A percentile compares a stretch with the other conserved stretches of the same genome.
Evolutionary conservation across 2,329 filamentous ascomycete genomes (phyloP).

Genomic region (Alternaria brassicae): DNA sequence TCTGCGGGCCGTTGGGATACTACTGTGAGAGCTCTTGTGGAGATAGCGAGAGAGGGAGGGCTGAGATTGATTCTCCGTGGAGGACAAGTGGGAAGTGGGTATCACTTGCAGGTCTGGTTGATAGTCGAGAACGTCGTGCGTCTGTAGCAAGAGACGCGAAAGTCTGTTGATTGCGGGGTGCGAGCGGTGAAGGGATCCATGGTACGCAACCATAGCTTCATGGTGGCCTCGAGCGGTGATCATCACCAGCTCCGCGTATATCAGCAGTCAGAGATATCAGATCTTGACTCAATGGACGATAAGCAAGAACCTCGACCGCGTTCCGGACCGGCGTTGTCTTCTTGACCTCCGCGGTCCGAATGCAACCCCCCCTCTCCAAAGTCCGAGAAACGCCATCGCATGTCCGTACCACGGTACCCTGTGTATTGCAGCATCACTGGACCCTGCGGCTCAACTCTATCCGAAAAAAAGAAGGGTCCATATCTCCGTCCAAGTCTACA

Average conservation of each 20-base stretch:
- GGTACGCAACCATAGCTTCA: background rate
- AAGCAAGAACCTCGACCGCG: background rate
- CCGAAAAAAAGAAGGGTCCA: constrained; percentile 3
- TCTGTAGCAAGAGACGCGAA: background rate
- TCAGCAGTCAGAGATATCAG: background rate
- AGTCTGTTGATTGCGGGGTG: background rate
- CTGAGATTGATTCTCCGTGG: constrained; percentile 5
- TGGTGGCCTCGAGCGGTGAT: background rate
- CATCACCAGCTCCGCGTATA: background rate
- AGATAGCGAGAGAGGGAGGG: background rate
- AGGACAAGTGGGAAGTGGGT: background rate
- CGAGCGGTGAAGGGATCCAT: background rate
- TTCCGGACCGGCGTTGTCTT: background rate
- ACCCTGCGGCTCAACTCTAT: constrained; percentile 12
- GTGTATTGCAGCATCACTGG: background rate
- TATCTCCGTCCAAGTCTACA: background rate
- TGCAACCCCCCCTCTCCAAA: background rate
- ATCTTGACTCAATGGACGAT: background rate
- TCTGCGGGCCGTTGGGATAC: constrained; percentile 20
- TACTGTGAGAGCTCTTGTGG: constrained; percentile 5
- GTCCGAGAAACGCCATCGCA: background rate
- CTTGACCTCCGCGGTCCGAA: constrained; percentile 2
- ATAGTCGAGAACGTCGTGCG: background rate
- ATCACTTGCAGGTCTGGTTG: background rate
- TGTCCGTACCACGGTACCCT: constrained; percentile 1